Conservation (phyloP, 192 early-diverging fungal species). For the Umbelopsis ramanniana region DNA sequence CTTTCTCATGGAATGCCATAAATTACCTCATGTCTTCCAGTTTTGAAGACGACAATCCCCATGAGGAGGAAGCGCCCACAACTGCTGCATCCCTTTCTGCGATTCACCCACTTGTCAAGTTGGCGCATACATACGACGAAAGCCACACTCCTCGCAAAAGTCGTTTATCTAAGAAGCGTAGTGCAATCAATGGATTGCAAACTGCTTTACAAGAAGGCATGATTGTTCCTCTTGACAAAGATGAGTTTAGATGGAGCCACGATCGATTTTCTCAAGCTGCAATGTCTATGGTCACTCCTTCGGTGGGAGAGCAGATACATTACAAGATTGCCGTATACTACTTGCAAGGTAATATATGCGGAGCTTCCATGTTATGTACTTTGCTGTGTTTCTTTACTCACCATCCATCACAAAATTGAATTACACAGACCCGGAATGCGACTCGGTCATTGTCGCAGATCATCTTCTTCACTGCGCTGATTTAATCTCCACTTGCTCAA, state of each 20-base stretch:
- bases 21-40: conserved; percentile 31
- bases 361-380: too few relatives aligned
- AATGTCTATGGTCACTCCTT: conserved; percentile 33
- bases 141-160: background rate
- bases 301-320: conserved; percentile 33
- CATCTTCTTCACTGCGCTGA: conserved; percentile 36
- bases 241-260: conserved; percentile 40
- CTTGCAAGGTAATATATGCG: conserved; percentile 21
- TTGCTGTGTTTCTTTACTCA: background rate
- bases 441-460: conserved; percentile 30
- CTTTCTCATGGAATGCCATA: conserved; percentile 39
- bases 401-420: background rate
- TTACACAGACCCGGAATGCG: conserved; percentile 12
- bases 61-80: too few relatives aligned
- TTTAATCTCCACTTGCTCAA: background rate
- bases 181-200: conserved; percentile 38
- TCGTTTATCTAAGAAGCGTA: background rate
- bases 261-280: conserved; percentile 42
- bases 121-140: conserved; percentile 16
- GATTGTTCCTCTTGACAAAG: conserved; percentile 35
- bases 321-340: conserved; percentile 34
- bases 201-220: conserved; percentile 38
- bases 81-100: too few relatives aligned
- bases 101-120: conserved; percentile 4
- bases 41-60: background rate